Evolutionary conservation across 164 flowering plant species (phyloP).

Genomic region (Euptelea pleiosperma): DNA sequence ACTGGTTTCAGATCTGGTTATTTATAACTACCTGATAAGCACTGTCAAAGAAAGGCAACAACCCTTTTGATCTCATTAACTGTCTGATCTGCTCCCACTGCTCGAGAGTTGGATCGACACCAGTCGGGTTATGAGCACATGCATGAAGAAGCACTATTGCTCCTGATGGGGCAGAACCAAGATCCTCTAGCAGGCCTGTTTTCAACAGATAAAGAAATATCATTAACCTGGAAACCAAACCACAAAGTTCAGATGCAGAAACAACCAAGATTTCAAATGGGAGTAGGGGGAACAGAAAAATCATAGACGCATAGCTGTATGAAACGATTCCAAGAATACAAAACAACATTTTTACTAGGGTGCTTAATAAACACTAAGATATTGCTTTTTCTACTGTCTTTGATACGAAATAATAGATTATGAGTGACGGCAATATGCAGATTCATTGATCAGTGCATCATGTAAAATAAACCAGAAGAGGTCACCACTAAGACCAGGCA

Average conservation of each 20-base stretch:
- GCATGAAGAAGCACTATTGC: conserved; percentile 98
- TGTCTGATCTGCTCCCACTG: conserved; percentile 97
- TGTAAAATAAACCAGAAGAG: not conserved
- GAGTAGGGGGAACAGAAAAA: not conserved
- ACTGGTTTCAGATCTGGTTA: not conserved
- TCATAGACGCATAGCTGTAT: too few species aligned
- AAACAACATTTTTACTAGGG: too few species aligned
- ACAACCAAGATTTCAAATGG: not conserved
- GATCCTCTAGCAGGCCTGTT: conserved; percentile 87
- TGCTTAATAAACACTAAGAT: too few species aligned
- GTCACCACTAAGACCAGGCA: not conserved
- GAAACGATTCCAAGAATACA: too few species aligned
- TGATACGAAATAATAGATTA: too few species aligned
- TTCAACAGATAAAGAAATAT: conserved; percentile 8
- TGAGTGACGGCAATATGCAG: too few species aligned
- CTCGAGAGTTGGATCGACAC: conserved; percentile 90
- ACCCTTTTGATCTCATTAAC: conserved; percentile 71
- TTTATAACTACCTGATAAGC: conserved; percentile 87
- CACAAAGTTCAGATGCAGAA: not conserved
- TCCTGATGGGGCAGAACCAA: conserved; percentile 82
- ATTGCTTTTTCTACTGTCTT: too few species aligned
- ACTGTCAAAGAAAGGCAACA: conserved; percentile 97
- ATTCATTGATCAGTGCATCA: too few species aligned
- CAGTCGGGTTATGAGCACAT: conserved; percentile 99
- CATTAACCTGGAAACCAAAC: not conserved